phyloP scores from a whole-genome alignment of 1,284 basidiomycete species.

The Inonotus hispidus region DNA sequence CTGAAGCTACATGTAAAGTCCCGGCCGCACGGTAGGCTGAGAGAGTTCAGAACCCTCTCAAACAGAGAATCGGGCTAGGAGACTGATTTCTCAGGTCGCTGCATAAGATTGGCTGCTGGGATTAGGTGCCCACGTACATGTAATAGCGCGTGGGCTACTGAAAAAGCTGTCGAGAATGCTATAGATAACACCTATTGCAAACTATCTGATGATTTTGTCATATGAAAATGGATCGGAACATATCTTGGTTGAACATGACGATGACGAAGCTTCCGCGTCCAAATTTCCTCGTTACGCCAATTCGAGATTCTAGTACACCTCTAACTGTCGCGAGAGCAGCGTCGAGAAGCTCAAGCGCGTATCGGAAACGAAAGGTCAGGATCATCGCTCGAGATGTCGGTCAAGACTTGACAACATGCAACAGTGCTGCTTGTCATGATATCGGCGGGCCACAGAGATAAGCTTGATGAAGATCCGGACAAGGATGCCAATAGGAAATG shows the following conservation, averaged over 20 bases:
- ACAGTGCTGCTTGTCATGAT: too few species aligned
- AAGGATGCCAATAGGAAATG: too few species aligned
- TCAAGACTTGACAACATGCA: too few species aligned
- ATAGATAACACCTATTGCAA: background rate
- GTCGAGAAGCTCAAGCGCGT: slow-evolving; percentile 28
- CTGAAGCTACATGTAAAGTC: background rate
- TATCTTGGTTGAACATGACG: slow-evolving; percentile 30
- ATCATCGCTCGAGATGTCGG: too few species aligned
- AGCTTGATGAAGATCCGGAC: too few species aligned
- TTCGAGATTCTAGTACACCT: slow-evolving; percentile 26
- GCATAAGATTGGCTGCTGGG: background rate
- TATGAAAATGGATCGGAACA: background rate
- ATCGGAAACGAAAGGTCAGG: too few species aligned
- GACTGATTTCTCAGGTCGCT: background rate
- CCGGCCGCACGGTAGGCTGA: slow-evolving; percentile 4
- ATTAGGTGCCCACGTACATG: background rate
- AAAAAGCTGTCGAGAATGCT: background rate
- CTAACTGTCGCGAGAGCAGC: slow-evolving; percentile 27
- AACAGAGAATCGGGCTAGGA: background rate
- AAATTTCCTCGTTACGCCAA: slow-evolving; percentile 19
- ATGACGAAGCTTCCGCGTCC: slow-evolving; percentile 26
- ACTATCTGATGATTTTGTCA: background rate
- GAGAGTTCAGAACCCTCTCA: background rate
- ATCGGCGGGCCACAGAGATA: too few species aligned
- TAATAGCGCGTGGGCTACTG: background rate